phyloP scores from a whole-genome alignment of 495 filamentous ascomycete genomes.

The Staphylotrichum tortipilum region DNA sequence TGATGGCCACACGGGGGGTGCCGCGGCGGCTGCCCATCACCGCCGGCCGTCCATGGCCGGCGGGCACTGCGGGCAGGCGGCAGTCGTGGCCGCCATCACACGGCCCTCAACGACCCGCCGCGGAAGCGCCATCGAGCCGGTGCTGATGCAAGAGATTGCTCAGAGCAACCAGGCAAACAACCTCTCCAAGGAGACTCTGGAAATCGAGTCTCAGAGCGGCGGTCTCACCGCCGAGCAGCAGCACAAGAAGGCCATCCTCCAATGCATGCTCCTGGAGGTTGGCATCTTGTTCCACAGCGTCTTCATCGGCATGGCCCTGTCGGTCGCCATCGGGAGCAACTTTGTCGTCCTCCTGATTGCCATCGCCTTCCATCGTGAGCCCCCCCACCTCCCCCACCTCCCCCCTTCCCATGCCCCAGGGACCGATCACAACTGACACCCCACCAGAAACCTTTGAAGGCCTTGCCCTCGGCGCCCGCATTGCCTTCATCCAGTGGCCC shows the following conservation, averaged over 20 bases:
- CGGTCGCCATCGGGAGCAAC: slow-evolving; percentile 61
- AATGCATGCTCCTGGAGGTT: slow-evolving; percentile 72
- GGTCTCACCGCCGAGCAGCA: slow-evolving; percentile 33
- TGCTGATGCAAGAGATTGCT: neutral
- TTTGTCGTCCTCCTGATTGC: slow-evolving; percentile 75
- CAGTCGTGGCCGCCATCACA: slow-evolving; percentile 10
- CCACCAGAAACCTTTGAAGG: slow-evolving; percentile 56
- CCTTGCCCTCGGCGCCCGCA: slow-evolving; percentile 63
- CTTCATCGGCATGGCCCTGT: slow-evolving; percentile 83
- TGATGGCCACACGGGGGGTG: neutral
- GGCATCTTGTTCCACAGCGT: slow-evolving; percentile 81
- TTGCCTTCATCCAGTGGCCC: slow-evolving; percentile 53
- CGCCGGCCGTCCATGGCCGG: neutral
- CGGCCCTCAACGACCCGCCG: neutral
- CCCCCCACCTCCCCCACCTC: neutral
- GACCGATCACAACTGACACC: neutral
- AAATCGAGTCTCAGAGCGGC: slow-evolving; percentile 15
- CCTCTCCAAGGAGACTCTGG: slow-evolving; percentile 17
- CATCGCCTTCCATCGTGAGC: slow-evolving; percentile 68
- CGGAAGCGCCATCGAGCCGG: slow-evolving; percentile 8
- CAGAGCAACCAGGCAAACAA: neutral
- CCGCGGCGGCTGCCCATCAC: neutral
- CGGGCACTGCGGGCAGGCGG: slow-evolving; percentile 8
- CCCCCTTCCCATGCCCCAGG: neutral
- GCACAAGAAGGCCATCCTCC: slow-evolving; percentile 54